Base-by-base conservation (phyloP, 805 yeast genomes). In the Wickerhamiella shivajii region DNA sequence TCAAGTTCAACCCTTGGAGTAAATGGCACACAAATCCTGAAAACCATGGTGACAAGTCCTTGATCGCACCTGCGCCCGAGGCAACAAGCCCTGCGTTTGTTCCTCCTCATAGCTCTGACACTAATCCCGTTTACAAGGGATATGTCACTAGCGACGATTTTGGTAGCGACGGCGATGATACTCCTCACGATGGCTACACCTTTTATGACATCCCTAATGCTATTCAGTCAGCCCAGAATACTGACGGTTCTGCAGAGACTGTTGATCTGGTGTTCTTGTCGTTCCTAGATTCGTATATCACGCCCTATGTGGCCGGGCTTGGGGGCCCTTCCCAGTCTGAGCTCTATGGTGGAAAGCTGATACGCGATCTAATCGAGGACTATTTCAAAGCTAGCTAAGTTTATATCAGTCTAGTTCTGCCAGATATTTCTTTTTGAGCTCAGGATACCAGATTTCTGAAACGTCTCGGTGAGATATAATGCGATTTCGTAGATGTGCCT, bases 121-220 rank as follows among this genome's bases (percentile, higher is more conserved):
- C 35, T 8, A 7, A 13, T n/a, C 16, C 6, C 3, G 12, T 18
- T 11, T 31, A 31, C 24, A 31, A 31, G 41, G 97, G 96, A 0
- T 77, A 77, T 43, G 75, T 74, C 0, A 85, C 97, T 0, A 48
- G 55, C 29, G 97, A 87, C 47, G 96, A 84, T 48, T 64, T 65
- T 45, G 97, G 96, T 0, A 55, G 61, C 42, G 73, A 76, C 43
- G 97, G 97, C 14, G 97, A 87, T 49, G 97, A 59, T 60, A 64
- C 80, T 22, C 43, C 72, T 34, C 83, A 77, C 55, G 61, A 58
- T 35, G 65, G 77, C 2, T 65, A 74, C 15, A 59, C 60, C 0
- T 56, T 63, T 31, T 76, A 65, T 51, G 64, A 63, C 8, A 61
- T 80, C 3, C 94, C 96, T 4, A 84, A 81, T 45, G 90, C 80